These are phyloP conservation scores for Lepidopterella palustris DNA, from an alignment of 495 filamentous ascomycete genomes.

Conservation along the genomic window DNA sequence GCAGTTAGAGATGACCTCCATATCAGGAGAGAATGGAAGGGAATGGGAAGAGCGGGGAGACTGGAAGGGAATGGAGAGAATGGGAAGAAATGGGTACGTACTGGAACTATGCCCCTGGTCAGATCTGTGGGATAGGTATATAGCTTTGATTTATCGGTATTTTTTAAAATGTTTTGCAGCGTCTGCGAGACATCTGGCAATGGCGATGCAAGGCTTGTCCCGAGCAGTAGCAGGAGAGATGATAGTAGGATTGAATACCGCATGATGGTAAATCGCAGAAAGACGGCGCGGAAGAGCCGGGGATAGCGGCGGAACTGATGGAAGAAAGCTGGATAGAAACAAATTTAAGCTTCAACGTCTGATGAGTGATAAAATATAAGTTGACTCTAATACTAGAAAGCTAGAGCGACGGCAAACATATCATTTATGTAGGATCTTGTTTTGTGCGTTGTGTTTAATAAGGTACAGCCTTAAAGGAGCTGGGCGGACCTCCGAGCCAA, in stretches of 20 bases:
- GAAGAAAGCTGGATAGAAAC: not conserved
- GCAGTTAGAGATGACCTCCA: not conserved
- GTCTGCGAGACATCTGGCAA: constrained; percentile 22
- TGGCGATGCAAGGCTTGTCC: not conserved
- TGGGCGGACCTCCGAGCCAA: too few species aligned
- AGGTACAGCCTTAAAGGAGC: too few species aligned
- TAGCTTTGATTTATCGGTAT: constrained; percentile 29
- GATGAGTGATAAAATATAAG: too few species aligned
- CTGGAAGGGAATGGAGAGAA: not conserved
- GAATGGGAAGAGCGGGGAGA: not conserved
- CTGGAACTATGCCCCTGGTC: constrained; percentile 36
- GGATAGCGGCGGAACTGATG: not conserved
- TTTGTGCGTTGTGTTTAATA: too few species aligned
- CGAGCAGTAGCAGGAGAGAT: not conserved
- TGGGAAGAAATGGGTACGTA: constrained; percentile 5
- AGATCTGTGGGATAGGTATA: constrained; percentile 39
- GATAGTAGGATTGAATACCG: not conserved
- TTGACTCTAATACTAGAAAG: too few species aligned
- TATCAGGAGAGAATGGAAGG: not conserved
- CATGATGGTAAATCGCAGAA: not conserved
- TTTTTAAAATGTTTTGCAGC: constrained; percentile 35
- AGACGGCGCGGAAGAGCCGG: not conserved
- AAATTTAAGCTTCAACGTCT: too few species aligned
- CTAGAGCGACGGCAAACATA: too few species aligned
- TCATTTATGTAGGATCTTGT: too few species aligned